Conservation (phyloP, 2,329 filamentous ascomycete genomes). For the Hypoxylon sp. region DNA sequence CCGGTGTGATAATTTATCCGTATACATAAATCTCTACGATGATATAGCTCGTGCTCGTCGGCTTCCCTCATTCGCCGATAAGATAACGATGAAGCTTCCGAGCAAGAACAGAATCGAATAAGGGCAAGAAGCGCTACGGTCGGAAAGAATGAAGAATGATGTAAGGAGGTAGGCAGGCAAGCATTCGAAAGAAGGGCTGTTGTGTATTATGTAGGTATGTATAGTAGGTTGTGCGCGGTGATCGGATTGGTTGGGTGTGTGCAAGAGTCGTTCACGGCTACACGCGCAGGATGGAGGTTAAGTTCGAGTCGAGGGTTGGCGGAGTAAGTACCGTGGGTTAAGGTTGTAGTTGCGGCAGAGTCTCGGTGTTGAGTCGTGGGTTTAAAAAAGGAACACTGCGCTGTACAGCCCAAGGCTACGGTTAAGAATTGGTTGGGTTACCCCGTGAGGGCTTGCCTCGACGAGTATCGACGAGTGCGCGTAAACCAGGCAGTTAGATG, state of each 20-base stretch:
- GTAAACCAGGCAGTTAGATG: constrained; percentile 22
- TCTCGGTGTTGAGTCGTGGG: constrained; percentile 7
- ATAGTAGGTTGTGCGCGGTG: constrained; percentile 36
- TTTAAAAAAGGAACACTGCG: constrained; percentile 3
- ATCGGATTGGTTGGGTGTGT: constrained; percentile 40
- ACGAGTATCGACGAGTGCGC: constrained; percentile 31
- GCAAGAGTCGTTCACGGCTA: constrained; percentile 34
- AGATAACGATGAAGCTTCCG: constrained; percentile 6
- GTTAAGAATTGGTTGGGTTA: constrained; percentile 30
- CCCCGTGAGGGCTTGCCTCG: constrained; percentile 40
- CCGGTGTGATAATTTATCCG: constrained; percentile 16
- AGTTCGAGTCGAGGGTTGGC: constrained; percentile 26
- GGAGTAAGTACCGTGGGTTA: constrained; percentile 29
- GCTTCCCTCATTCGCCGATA: constrained; percentile 26
- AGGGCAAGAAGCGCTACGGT: constrained; percentile 8
- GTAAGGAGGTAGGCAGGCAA: constrained; percentile 16
- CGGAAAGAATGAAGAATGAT: constrained; percentile 23
- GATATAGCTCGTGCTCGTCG: constrained; percentile 16
- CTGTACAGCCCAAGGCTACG: constrained; percentile 17
- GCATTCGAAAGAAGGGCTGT: constrained; percentile 35
- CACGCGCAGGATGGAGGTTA: constrained; percentile 31
- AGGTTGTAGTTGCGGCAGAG: constrained; percentile 29
- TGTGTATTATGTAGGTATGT: constrained; percentile 32
- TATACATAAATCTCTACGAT: constrained; percentile 26
- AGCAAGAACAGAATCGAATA: constrained; percentile 11